Conservation (phyloP, 257 asterid genomes). For the Ocimum tenuiflorum region DNA sequence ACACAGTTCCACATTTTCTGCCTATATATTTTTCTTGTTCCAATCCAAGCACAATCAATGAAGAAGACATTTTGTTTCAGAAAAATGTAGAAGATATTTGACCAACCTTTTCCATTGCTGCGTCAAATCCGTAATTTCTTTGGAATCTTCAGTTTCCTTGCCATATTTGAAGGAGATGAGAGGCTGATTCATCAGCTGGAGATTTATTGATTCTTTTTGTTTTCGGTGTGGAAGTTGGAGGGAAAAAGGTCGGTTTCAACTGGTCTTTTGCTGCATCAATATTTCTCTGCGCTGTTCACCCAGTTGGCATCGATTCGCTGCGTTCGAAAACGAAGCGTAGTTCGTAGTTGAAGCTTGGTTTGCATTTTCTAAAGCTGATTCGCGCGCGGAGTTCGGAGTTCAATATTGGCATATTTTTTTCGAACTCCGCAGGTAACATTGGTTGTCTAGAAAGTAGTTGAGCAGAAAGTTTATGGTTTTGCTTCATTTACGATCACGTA, state of each 20-base stretch:
- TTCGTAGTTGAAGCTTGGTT: background rate
- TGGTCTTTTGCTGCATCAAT: constrained; percentile 1
- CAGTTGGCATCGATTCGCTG: constrained; percentile 8
- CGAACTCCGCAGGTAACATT: constrained; percentile 30
- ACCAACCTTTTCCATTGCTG: constrained; percentile 17
- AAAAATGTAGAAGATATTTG: constrained; percentile 5
- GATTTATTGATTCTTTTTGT: no score
- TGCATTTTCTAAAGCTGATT: constrained; percentile 11
- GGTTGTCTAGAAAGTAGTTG: background rate
- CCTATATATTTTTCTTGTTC: background rate
- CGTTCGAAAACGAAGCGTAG: background rate
- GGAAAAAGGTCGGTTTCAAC: constrained; percentile 14
- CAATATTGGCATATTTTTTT: constrained; percentile 13
- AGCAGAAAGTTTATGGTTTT: background rate
- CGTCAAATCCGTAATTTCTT: constrained; percentile 13
- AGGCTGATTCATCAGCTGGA: background rate
- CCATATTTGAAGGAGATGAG: background rate
- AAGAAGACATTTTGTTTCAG: no score
- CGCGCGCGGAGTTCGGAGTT: constrained; percentile 32
- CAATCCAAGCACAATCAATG: background rate
- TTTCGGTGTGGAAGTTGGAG: no score
- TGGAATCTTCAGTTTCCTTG: constrained; percentile 14
- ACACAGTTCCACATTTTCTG: constrained; percentile 14
- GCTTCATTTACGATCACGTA: background rate
- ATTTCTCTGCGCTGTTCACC: background rate